phyloP scores from a whole-genome alignment of 2,329 filamentous ascomycete genomes.

The Myriosclerotinia duriaeana region DNA sequence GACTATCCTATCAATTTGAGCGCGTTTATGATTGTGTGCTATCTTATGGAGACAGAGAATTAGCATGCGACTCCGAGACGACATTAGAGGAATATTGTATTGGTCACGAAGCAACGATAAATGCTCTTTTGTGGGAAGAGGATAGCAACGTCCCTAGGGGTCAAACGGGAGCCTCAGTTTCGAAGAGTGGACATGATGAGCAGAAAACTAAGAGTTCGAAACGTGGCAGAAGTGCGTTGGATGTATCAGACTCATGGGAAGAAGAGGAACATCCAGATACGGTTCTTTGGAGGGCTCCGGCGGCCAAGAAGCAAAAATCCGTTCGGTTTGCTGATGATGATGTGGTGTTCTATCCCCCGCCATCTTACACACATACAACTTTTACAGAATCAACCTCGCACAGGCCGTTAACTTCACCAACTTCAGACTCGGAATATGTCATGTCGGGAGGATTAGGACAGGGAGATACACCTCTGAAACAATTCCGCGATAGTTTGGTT shows the following conservation, averaged over 20 bases:
- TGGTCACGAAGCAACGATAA: constrained; percentile 14
- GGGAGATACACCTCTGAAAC: not conserved
- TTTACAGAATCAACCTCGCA: too few species aligned
- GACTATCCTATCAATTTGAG: not conserved
- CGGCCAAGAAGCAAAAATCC: not conserved
- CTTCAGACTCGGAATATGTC: not conserved
- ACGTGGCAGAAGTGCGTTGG: not conserved
- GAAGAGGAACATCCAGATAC: not conserved
- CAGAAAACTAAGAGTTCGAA: not conserved
- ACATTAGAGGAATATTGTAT: not conserved
- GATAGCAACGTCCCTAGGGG: too few species aligned
- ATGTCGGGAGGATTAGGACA: not conserved
- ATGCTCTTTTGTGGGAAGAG: constrained; percentile 6
- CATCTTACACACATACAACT: not conserved
- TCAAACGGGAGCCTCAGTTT: too few species aligned
- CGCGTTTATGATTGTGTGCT: not conserved
- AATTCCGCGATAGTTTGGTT: not conserved
- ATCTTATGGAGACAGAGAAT: constrained; percentile 6
- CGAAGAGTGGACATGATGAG: not conserved
- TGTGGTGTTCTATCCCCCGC: not conserved
- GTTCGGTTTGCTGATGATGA: constrained; percentile 6
- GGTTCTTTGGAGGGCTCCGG: not conserved
- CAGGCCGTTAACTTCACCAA: not conserved
- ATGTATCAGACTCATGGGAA: not conserved
- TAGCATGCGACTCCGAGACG: not conserved